A percentile compares a stretch with the other conserved stretches of the same genome.
Evolutionary conservation across 2,329 filamentous ascomycete genomes (phyloP).

Genomic region (Curvularia eragrostidis): DNA sequence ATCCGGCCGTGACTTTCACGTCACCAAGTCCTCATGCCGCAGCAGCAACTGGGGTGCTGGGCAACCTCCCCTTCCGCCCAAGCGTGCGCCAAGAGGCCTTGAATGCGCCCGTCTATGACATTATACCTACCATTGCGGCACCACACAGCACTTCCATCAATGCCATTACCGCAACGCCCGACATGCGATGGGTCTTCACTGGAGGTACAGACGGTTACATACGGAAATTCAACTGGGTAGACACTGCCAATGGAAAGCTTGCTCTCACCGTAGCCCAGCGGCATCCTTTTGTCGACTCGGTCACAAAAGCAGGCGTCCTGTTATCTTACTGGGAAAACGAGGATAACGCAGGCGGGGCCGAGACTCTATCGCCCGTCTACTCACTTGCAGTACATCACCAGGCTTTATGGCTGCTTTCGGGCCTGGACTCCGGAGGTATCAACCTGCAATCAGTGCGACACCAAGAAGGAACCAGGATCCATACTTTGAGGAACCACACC

Average conservation of each 20-base stretch:
- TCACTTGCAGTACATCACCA: constrained; percentile 90
- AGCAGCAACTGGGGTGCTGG: constrained; percentile 33
- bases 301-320: constrained; percentile 91
- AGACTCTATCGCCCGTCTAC: constrained; percentile 83
- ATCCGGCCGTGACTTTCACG: constrained; percentile 58
- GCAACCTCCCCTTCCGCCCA: constrained; percentile 60
- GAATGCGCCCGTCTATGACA: constrained; percentile 84
- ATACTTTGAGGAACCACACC: constrained; percentile 79
- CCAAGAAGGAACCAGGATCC: constrained; percentile 90
- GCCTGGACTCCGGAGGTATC: constrained; percentile 88
- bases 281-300: constrained; percentile 96
- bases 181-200: constrained; percentile 93
- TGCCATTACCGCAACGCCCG: constrained; percentile 86
- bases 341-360: constrained; percentile 68
- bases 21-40: constrained; percentile 55
- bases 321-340: constrained; percentile 99
- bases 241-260: constrained; percentile 93
- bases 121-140: constrained; percentile 94
- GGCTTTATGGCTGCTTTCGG: constrained; percentile 89
- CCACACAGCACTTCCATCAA: constrained; percentile 97
- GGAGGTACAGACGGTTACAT: constrained; percentile 96
- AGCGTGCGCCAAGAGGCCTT: constrained; percentile 78
- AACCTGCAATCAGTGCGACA: constrained; percentile 93
- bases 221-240: constrained; percentile 93
- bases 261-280: constrained; percentile 92